These are phyloP conservation scores for Colletotrichum sp. DNA, from an alignment of 2,329 filamentous ascomycete genomes.

Conservation along the genomic window DNA sequence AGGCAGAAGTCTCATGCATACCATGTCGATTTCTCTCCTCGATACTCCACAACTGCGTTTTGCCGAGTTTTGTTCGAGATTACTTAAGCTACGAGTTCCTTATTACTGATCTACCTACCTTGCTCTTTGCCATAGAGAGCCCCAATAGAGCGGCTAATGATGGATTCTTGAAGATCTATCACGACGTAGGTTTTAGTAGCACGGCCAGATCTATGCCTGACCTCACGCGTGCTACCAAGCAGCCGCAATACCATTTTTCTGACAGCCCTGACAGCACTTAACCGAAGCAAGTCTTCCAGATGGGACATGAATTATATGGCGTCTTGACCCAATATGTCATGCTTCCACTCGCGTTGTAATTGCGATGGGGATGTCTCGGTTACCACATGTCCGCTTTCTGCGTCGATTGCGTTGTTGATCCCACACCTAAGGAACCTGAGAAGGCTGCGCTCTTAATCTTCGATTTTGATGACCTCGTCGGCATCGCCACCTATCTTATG, in stretches of 20 bases:
- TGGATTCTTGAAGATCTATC: no score
- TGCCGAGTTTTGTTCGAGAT: neutral
- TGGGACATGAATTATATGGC: no score
- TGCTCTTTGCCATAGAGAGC: neutral
- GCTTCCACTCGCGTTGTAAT: no score
- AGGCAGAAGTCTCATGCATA: no score
- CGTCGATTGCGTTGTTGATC: neutral
- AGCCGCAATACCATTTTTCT: neutral
- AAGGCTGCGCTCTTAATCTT: neutral
- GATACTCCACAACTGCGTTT: neutral
- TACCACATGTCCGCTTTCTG: neutral
- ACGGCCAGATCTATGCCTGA: neutral
- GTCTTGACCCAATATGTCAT: no score
- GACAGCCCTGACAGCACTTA: neutral
- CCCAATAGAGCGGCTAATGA: neutral
- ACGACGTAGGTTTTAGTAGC: neutral
- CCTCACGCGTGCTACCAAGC: neutral
- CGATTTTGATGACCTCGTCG: neutral
- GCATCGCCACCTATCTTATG: rapidly evolving
- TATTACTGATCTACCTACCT: neutral
- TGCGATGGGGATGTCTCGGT: no score
- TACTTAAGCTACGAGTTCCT: neutral
- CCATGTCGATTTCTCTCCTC: neutral
- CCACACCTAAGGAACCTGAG: neutral
- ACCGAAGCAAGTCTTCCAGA: neutral